Evolutionary conservation across 2,329 filamentous ascomycete genomes (phyloP), one percentile per base, ranked within the genome.

Genomic region (Seiridium unicorne): DNA sequence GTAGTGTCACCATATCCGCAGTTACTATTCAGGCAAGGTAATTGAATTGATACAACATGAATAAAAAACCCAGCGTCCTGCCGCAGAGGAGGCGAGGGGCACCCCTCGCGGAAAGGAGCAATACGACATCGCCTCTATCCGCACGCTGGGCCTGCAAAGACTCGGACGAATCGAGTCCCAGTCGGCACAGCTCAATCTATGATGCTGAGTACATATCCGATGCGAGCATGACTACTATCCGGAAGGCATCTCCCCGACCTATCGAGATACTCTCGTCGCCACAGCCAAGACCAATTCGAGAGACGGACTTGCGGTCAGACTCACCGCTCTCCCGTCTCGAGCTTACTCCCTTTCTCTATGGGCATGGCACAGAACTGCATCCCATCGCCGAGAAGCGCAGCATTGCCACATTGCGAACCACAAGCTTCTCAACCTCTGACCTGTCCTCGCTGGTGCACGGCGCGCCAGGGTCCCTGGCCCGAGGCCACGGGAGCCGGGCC

Each of bases 381-480:
- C 75, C 76, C 11, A 79, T 79, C 62, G 67, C 70, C n/a, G 76
- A 79, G 66, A 73, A 77, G 64, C 74, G 72, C 58, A 77, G 74
- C 64, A 66, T 66, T 57, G 63, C 68, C 5, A 77, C 75, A 2
- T 66, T 77, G 13, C 68, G 71, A 64, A 62, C 64, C 59, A 57
- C 63, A 51, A 61, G 68, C 62, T 51, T 59, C 42, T 67, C 67
- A 48, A 64, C 69, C 62, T 68, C 65, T 58, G 73, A 68, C 54
- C 68, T 71, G 18, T 72, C 69, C 9, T 69, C 70, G 1, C 53
- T 71, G 6, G 59, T 71, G 42, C 69, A 69, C 62, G 58, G 65
- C 32, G 18, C 26, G 4, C 13, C 38, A 10, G 49, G 57, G 44
- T 26, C 31, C 9, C 11, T 11, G 8, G 34, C 13, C 11, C 34